These are phyloP conservation scores for Naganishia cerealis DNA, from an alignment of 1,284 basidiomycete species.

Conservation along the genomic window DNA sequence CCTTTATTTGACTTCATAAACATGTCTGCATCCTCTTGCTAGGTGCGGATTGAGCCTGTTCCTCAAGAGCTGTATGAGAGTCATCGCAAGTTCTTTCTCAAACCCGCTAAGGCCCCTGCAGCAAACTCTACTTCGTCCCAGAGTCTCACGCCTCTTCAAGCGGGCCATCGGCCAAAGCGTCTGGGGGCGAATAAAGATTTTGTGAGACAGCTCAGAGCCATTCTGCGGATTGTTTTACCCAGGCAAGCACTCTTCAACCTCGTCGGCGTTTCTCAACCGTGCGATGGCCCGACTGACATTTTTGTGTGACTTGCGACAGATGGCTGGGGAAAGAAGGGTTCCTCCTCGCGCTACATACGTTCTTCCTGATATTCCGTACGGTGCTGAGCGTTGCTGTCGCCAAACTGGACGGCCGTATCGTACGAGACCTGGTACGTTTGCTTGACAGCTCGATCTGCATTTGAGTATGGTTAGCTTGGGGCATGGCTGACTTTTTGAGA, in stretches of 20 bases:
- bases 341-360: slow-evolving; percentile 76
- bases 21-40: neutral
- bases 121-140: slow-evolving; percentile 56
- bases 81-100: slow-evolving; percentile 44
- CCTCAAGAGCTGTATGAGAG: slow-evolving; percentile 40
- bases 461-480: neutral
- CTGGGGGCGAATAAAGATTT: slow-evolving; percentile 77
- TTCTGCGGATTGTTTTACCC: slow-evolving; percentile 73
- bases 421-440: slow-evolving; percentile 71
- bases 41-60: slow-evolving; percentile 58
- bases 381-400: slow-evolving; percentile 85
- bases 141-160: slow-evolving; percentile 58
- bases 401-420: slow-evolving; percentile 83
- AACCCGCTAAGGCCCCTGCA: slow-evolving; percentile 43
- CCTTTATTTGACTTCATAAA: neutral
- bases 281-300: neutral
- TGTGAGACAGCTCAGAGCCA: slow-evolving; percentile 72
- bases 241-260: slow-evolving; percentile 39
- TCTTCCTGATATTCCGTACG: slow-evolving; percentile 83
- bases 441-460: neutral
- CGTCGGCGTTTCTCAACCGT: neutral
- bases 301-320: slow-evolving; percentile 45
- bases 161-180: slow-evolving; percentile 54
- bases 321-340: slow-evolving; percentile 72
- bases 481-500: neutral